phyloP scores from a whole-genome alignment of 768 basidiomycete genomes.

The Podaxis sp. region DNA sequence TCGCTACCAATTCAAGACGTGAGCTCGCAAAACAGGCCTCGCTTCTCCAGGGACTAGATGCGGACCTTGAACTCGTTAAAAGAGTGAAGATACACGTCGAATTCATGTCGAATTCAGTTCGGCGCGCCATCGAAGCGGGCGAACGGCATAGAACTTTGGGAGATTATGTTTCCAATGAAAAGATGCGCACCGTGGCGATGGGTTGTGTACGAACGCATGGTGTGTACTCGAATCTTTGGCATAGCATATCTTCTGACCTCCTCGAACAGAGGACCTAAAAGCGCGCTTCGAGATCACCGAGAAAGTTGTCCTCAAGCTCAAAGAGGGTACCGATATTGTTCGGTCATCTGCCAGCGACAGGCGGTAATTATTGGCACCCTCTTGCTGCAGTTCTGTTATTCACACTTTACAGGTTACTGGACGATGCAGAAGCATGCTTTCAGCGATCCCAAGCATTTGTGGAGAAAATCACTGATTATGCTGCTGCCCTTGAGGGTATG shows the following conservation, averaged over 20 bases:
- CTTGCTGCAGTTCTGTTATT: background rate
- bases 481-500: conserved; percentile 53
- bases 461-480: conserved; percentile 53
- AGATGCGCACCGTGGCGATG: conserved; percentile 80
- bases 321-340: conserved; percentile 58
- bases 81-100: conserved; percentile 71
- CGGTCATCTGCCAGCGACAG: conserved; percentile 47
- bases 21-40: conserved; percentile 69
- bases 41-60: conserved; percentile 62
- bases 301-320: conserved; percentile 50
- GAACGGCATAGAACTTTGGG: conserved; percentile 69
- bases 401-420: conserved; percentile 43
- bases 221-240: conserved; percentile 30
- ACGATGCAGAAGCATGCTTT: conserved; percentile 56
- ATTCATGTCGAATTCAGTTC: conserved; percentile 66
- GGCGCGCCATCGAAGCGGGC: conserved; percentile 71
- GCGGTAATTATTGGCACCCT: conserved; percentile 37
- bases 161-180: conserved; percentile 76
- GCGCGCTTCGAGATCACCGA: conserved; percentile 55
- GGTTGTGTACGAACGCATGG: conserved; percentile 70
- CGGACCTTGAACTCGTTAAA: conserved; percentile 71
- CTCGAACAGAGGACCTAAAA: conserved; percentile 54
- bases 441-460: conserved; percentile 60
- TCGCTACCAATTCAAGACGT: conserved; percentile 51
- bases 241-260: background rate